Evolutionary conservation across 1,284 basidiomycete species (phyloP).

Genomic region (Sanguinoderma infundibulare): DNA sequence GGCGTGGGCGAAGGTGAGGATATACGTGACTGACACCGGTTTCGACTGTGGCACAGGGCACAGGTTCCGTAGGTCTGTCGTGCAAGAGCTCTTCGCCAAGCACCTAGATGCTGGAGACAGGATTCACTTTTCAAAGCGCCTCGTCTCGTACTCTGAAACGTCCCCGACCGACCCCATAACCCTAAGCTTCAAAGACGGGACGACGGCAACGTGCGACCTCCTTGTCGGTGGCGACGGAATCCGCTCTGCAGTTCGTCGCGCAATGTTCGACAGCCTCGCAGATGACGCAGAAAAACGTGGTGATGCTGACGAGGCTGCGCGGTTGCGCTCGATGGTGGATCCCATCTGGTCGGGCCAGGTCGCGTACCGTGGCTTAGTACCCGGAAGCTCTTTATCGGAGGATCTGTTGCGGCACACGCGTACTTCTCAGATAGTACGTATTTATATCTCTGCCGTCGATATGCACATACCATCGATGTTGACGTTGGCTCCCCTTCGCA

Average conservation of each 20-base stretch:
- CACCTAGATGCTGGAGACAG: neutral
- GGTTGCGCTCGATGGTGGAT: neutral
- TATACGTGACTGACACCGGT: no score
- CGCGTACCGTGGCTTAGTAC: conserved; percentile 2
- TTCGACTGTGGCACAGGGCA: no score
- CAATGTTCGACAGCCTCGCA: conserved; percentile 20
- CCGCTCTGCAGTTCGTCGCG: conserved; percentile 43
- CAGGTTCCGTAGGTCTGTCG: neutral
- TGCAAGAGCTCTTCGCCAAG: no score
- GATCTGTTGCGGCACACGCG: neutral
- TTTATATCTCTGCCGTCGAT: neutral
- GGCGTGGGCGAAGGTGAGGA: neutral
- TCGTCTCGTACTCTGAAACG: conserved; percentile 47
- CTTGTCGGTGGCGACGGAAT: conserved; percentile 56
- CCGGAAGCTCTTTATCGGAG: neutral
- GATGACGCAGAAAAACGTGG: conserved; percentile 20
- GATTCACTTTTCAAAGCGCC: conserved; percentile 50
- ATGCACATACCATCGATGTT: neutral
- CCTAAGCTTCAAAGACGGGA: conserved; percentile 53
- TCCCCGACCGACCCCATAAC: conserved; percentile 31
- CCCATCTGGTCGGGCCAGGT: conserved; percentile 3
- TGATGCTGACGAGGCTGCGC: conserved; percentile 3
- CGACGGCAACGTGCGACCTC: conserved; percentile 48
- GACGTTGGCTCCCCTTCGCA: neutral
- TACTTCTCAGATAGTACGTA: neutral